A percentile compares a stretch with the other conserved stretches of the same genome.
phyloP scores from a whole-genome alignment of 163 green algal species.

The Smithsoniella earleae region DNA sequence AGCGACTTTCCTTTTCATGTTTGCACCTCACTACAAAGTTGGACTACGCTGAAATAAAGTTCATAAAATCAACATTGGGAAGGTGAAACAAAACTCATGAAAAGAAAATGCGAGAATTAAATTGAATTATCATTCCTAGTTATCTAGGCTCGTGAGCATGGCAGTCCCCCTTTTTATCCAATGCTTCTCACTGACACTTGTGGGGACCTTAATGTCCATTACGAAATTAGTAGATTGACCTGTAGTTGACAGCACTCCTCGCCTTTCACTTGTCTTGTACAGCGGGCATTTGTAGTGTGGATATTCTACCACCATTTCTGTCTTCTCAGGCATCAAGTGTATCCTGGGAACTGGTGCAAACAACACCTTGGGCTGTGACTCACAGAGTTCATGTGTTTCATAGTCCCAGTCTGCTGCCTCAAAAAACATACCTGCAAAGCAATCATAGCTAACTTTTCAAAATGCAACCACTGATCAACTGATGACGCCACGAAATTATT shows the following conservation, averaged over 20 bases:
- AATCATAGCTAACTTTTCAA: too few species aligned
- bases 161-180: conserved; percentile 35
- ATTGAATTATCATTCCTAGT: too few species aligned
- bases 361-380: conserved; percentile 53
- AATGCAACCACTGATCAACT: too few species aligned
- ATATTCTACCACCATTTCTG: conserved; percentile 2
- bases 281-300: conserved; percentile 36
- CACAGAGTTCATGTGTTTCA: conserved; percentile 46
- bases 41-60: too few species aligned
- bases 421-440: conserved; percentile 47
- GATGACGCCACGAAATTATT: too few species aligned
- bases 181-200: not conserved
- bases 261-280: conserved; percentile 34
- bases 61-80: too few species aligned
- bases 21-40: too few species aligned
- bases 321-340: conserved; percentile 4
- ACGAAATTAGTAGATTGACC: conserved; percentile 37
- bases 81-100: too few species aligned
- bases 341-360: conserved; percentile 28
- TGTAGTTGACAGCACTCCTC: conserved; percentile 33
- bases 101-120: too few species aligned
- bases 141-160: conserved; percentile 29
- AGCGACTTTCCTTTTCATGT: too few species aligned
- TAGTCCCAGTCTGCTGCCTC: conserved; percentile 57
- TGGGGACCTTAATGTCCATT: conserved; percentile 31